Evolutionary conservation across 2,329 filamentous ascomycete genomes (phyloP).

Genomic region (Colletotrichum eleusines): DNA sequence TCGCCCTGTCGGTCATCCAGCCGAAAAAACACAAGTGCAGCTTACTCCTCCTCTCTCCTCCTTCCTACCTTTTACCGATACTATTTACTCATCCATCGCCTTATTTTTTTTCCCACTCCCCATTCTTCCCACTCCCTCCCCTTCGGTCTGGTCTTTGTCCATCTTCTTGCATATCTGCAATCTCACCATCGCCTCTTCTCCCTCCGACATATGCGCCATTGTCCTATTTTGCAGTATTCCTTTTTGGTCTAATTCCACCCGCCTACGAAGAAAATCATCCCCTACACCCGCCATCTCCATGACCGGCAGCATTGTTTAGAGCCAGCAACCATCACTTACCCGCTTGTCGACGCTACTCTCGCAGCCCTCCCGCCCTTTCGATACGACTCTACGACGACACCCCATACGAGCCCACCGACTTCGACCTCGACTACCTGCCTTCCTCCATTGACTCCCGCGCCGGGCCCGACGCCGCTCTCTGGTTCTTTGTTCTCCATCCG

Average conservation of each 20-base stretch:
- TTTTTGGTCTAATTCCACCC: constrained; percentile 10
- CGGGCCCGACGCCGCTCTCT: neutral
- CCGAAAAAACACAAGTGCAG: constrained; percentile 13
- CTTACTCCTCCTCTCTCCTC: neutral
- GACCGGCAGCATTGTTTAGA: constrained; percentile 6
- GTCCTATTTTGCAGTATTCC: neutral
- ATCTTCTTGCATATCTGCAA: constrained; percentile 18
- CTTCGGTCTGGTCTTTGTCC: neutral
- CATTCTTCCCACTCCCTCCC: constrained; percentile 6
- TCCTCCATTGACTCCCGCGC: constrained; percentile 4
- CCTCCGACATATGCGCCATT: constrained; percentile 13
- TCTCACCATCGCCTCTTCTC: constrained; percentile 12
- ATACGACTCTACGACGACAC: constrained; percentile 28
- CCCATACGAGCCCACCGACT: constrained; percentile 32
- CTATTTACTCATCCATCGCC: neutral
- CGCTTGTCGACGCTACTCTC: constrained; percentile 17
- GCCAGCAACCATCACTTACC: constrained; percentile 10
- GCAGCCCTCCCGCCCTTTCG: neutral
- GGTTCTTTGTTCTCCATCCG: neutral
- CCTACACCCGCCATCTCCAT: constrained; percentile 15
- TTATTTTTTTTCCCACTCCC: neutral
- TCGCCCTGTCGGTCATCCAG: neutral
- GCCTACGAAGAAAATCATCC: constrained; percentile 17
- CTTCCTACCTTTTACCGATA: neutral
- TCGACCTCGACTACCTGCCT: constrained; percentile 2